These are phyloP conservation scores for Cercospora beticola DNA, from an alignment of 2,329 filamentous ascomycete genomes.

Conservation along the genomic window DNA sequence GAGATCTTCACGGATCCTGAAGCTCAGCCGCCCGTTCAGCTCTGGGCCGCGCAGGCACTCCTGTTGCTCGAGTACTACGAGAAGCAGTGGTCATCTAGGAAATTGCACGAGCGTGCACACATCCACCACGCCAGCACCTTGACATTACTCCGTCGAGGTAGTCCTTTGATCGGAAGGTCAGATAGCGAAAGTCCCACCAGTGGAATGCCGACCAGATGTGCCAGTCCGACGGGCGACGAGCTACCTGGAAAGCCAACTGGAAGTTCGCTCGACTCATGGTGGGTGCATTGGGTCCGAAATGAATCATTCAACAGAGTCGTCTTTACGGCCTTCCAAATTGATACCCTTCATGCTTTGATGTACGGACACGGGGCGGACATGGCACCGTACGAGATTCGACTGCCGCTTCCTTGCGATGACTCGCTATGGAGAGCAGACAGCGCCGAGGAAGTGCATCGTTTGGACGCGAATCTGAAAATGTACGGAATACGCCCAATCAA, in stretches of 20 bases:
- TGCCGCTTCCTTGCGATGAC: constrained; percentile 88
- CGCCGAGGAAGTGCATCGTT: constrained; percentile 76
- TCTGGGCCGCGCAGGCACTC: constrained; percentile 90
- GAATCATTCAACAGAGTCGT: constrained; percentile 84
- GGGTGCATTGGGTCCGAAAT: constrained; percentile 90
- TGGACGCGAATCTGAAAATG: constrained; percentile 74
- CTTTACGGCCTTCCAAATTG: constrained; percentile 88
- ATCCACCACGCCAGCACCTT: constrained; percentile 94
- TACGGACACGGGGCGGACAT: constrained; percentile 85
- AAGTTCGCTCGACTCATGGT: constrained; percentile 54
- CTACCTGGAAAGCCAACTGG: not conserved
- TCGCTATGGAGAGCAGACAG: constrained; percentile 85
- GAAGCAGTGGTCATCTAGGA: constrained; percentile 91
- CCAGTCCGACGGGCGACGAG: constrained; percentile 11
- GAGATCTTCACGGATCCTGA: constrained; percentile 86
- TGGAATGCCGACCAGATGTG: constrained; percentile 24
- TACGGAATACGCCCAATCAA: constrained; percentile 79
- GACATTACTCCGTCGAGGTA: constrained; percentile 86
- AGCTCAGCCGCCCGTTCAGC: constrained; percentile 82
- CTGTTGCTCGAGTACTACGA: constrained; percentile 87
- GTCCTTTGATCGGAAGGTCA: constrained; percentile 81
- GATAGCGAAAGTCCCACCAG: constrained; percentile 80
- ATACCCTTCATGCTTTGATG: constrained; percentile 93
- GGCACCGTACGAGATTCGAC: constrained; percentile 86
- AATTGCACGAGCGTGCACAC: constrained; percentile 86